A percentile compares a stretch with the other conserved stretches of the same genome.
Conservation (phyloP, 495 filamentous ascomycete genomes). For the Corynascus novoguineensis region DNA sequence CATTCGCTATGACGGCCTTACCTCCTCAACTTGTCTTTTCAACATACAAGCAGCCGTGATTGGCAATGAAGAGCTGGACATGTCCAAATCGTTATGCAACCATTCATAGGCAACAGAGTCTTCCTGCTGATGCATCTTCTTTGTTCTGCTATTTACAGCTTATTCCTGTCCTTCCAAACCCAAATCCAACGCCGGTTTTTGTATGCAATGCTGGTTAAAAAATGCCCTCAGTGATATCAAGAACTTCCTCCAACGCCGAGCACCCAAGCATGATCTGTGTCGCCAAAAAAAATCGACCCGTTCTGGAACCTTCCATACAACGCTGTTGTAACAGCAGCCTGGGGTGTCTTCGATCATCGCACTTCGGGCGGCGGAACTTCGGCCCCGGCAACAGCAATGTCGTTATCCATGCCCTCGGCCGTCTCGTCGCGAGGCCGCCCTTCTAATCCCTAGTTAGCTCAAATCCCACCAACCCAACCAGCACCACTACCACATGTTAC, state of each 20-base stretch:
- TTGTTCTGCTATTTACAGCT: background rate
- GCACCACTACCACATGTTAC: background rate
- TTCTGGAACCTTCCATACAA: background rate
- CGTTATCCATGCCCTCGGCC: conserved; percentile 45
- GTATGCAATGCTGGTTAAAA: conserved; percentile 16
- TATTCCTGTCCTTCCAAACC: background rate
- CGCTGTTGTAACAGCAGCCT: background rate
- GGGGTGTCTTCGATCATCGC: conserved; percentile 16
- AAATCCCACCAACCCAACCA: background rate
- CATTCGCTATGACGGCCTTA: background rate
- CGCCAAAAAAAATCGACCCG: background rate
- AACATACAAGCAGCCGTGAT: too few species aligned
- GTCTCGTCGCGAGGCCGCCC: conserved; percentile 42
- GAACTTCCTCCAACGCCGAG: conserved; percentile 11
- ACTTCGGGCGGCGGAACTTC: conserved; percentile 30
- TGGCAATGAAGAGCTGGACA: too few species aligned
- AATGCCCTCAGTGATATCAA: background rate
- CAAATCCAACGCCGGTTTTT: conserved; percentile 12
- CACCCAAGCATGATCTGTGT: background rate
- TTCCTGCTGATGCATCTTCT: background rate
- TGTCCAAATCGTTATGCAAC: background rate
- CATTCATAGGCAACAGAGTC: background rate
- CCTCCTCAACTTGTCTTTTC: too few species aligned
- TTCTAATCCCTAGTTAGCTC: conserved; percentile 26
- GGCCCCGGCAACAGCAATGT: conserved; percentile 46